Conservation (phyloP, 2,329 filamentous ascomycete species). For the Ceratocystis papillata region DNA sequence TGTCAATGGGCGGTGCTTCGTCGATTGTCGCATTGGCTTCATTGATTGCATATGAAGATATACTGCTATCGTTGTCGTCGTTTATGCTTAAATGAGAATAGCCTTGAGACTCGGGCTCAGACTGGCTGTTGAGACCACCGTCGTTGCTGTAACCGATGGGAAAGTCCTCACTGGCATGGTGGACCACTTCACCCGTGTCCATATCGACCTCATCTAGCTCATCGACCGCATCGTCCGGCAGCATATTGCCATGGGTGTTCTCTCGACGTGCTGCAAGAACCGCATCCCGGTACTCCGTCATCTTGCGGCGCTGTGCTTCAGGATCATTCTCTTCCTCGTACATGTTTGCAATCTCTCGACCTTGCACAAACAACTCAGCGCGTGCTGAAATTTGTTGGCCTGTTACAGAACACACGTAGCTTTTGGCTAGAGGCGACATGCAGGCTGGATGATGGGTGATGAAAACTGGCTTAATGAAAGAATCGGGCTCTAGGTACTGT, state of each 20-base stretch:
- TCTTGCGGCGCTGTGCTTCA: conserved; percentile 73
- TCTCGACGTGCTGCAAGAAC: conserved; percentile 24
- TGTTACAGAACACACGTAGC: conserved; percentile 57
- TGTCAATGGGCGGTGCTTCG: conserved; percentile 48
- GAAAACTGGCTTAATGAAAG: conserved; percentile 58
- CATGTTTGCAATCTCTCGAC: conserved; percentile 82
- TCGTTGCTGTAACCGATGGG: background rate
- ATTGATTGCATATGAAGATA: background rate
- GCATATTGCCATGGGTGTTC: conserved; percentile 28
- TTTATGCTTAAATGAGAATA: background rate
- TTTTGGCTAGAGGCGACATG: conserved; percentile 85
- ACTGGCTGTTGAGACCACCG: background rate
- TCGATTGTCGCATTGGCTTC: conserved; percentile 24
- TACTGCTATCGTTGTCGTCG: background rate
- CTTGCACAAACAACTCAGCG: conserved; percentile 71
- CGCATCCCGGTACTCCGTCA: conserved; percentile 44
- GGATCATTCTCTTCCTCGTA: conserved; percentile 98
- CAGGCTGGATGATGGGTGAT: conserved; percentile 82
- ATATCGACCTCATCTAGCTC: conserved; percentile 34
- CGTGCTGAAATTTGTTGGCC: conserved; percentile 67
- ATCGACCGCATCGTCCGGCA: conserved; percentile 27
- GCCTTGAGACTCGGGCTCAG: background rate
- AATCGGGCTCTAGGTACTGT: conserved; percentile 67
- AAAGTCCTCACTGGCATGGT: conserved; percentile 8
- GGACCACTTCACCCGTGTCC: conserved; percentile 24